Evolutionary conservation across 2,329 filamentous ascomycete species (phyloP), one percentile per base, ranked within the genome.

Genomic region (Microdochium paspali): DNA sequence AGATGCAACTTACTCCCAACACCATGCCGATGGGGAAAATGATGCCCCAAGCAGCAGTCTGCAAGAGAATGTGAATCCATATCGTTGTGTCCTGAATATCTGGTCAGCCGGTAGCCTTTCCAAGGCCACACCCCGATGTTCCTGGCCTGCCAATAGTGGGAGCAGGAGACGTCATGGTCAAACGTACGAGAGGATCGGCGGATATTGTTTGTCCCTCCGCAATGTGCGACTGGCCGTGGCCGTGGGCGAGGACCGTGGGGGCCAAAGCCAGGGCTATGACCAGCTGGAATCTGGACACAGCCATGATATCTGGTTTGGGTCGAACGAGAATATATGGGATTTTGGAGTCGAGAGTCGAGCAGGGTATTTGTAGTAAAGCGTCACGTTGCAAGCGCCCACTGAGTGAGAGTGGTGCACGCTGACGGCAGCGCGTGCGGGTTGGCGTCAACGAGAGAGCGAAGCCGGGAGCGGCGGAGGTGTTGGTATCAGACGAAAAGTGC

Each of bases 11-110:
- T 79, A 93, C 87, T 50, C 91, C 91, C 18, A 96, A 73, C 39
- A 97, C 90, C 91, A 98, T 97, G 57, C 93, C 93, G 15, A 88
- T 76, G 10, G 93, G 93, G 60, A 95, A 97, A 50, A 97, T 79
- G 56, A 98, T 75, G 51, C 93, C 93, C 73, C 94, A 97, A 49
- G 90, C 82, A 49, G 93, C 61, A 64, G 83, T 85, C 75, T 95
- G 90, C 43, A 95, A 67, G 50, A 95, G 76, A 60, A 98, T 97
- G 68, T 98, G 93, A 56, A 85, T 76, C 93, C 93, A 98, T 79
- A 98, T 68, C 58, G 82, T 88, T 39, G 83, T 77, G 65, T 97
- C 93, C 78, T 83, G 54, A 24, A 54, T 43, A 23, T 39, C 31
- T 21, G 25, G 56, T 75, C 52, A 75, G 63, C 52, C 45, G 47